A percentile compares a stretch with the other conserved stretches of the same genome.
These are phyloP conservation scores for Fusarium nodosum DNA, from an alignment of 2,329 filamentous ascomycete genomes.

Conservation along the genomic window DNA sequence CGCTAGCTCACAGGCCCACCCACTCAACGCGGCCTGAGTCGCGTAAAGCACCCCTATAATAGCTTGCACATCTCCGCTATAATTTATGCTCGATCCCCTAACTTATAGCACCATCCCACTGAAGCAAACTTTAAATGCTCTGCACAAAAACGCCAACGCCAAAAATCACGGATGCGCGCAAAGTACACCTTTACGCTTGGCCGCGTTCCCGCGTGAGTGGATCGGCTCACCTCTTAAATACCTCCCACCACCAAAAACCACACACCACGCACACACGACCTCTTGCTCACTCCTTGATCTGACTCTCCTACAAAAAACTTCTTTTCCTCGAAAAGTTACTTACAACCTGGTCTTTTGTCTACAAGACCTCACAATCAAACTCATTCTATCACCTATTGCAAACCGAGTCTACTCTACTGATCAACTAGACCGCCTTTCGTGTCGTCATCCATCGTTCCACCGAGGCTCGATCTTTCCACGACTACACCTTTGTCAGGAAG, in stretches of 20 bases:
- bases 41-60: slow-evolving; percentile 37
- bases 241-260: slow-evolving; percentile 38
- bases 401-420: slow-evolving; percentile 12
- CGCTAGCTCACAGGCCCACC: slow-evolving; percentile 4
- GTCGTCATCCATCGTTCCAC: slow-evolving; percentile 26
- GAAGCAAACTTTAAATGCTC: background rate
- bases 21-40: slow-evolving; percentile 38
- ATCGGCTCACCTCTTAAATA: slow-evolving; percentile 43
- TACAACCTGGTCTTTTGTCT: background rate
- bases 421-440: slow-evolving; percentile 38
- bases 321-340: background rate
- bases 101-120: slow-evolving; percentile 18
- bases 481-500: slow-evolving; percentile 5
- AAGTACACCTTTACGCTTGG: slow-evolving; percentile 1
- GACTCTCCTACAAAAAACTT: slow-evolving; percentile 13
- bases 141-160: slow-evolving; percentile 39
- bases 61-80: slow-evolving; percentile 16
- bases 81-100: slow-evolving; percentile 8
- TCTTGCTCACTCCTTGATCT: slow-evolving; percentile 15
- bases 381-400: background rate
- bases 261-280: slow-evolving; percentile 37
- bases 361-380: background rate
- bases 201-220: slow-evolving; percentile 36
- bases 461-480: slow-evolving; percentile 16
- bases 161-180: slow-evolving; percentile 36